Conservation (phyloP, 441 rosid genomes). For the Aquilaria agallochum region DNA sequence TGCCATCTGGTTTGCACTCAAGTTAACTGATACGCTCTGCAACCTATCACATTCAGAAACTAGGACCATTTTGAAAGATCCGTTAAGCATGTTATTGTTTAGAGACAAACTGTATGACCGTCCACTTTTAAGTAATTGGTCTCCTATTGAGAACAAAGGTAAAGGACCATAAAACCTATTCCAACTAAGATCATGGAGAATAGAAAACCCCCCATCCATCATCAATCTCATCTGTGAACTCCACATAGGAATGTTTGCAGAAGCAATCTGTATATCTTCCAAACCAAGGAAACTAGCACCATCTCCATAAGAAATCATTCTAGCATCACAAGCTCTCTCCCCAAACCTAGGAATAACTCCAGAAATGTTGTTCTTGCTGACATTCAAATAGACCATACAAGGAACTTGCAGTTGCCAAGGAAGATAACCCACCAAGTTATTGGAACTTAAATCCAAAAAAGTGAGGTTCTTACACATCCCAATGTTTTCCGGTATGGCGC, state of each 20-base stretch:
- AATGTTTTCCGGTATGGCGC: conserved; percentile 36
- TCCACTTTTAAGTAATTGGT: conserved; percentile 15
- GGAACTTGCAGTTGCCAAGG: conserved; percentile 48
- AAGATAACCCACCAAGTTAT: conserved; percentile 42
- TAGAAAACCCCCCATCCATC: conserved; percentile 12
- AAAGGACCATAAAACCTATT: conserved; percentile 44
- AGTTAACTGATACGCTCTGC: conserved; percentile 39
- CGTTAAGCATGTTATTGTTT: conserved; percentile 46
- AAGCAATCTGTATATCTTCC: conserved; percentile 35
- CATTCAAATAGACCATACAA: conserved; percentile 55
- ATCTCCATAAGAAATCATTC: conserved; percentile 18
- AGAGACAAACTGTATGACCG: conserved; percentile 41
- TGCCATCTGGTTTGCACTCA: conserved; percentile 47
- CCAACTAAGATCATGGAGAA: conserved; percentile 61
- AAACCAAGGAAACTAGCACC: conserved; percentile 14
- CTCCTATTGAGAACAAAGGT: conserved; percentile 45
- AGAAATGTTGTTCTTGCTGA: conserved; percentile 49
- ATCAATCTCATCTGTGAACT: conserved; percentile 24
- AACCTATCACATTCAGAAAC: conserved; percentile 37
- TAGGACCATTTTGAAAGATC: conserved; percentile 34
- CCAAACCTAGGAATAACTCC: conserved; percentile 40
- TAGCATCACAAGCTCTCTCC: conserved; percentile 26
- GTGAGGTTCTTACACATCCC: conserved; percentile 48
- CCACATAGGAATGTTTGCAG: conserved; percentile 31
- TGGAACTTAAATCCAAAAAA: conserved; percentile 64